phyloP scores from a whole-genome alignment of 2,329 filamentous ascomycete genomes.

The Mycosphaerella sp. region DNA sequence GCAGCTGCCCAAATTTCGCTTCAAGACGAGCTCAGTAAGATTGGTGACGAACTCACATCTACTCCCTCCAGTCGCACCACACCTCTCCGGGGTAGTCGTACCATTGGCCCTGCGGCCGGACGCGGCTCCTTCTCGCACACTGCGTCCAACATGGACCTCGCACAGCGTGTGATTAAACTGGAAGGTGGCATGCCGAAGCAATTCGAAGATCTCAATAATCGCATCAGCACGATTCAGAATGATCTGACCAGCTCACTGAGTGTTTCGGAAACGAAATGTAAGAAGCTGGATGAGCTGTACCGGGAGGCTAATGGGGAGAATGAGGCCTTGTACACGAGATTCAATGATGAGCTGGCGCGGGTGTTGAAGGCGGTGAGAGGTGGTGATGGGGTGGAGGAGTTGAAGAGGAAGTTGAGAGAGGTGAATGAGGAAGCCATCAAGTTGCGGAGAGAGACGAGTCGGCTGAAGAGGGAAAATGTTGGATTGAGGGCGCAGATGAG shows the following conservation, averaged over 20 bases:
- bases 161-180: conserved; percentile 56
- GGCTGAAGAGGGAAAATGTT: conserved; percentile 74
- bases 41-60: conserved; percentile 68
- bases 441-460: conserved; percentile 77
- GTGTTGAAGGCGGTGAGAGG: conserved; percentile 69
- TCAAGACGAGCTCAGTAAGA: conserved; percentile 69
- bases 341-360: conserved; percentile 83
- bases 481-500: conserved; percentile 51
- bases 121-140: conserved; percentile 18
- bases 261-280: conserved; percentile 67
- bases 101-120: conserved; percentile 15
- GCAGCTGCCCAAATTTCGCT: conserved; percentile 63
- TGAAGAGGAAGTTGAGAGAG: conserved; percentile 64
- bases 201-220: conserved; percentile 53
- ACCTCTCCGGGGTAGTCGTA: conserved; percentile 17
- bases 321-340: conserved; percentile 82
- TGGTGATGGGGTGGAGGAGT: conserved; percentile 71
- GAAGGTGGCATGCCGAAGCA: conserved; percentile 59
- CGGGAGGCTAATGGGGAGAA: conserved; percentile 85
- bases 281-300: conserved; percentile 80
- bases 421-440: conserved; percentile 69
- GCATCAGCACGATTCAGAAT: conserved; percentile 57
- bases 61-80: conserved; percentile 19
- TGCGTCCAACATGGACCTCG: conserved; percentile 40
- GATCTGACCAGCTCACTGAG: conserved; percentile 67